Percentiles rank a stretch among this genome's conserved stretches.
Conservation (phyloP, 2,329 filamentous ascomycete genomes). For the Fusarium pseudoanthophilum region DNA sequence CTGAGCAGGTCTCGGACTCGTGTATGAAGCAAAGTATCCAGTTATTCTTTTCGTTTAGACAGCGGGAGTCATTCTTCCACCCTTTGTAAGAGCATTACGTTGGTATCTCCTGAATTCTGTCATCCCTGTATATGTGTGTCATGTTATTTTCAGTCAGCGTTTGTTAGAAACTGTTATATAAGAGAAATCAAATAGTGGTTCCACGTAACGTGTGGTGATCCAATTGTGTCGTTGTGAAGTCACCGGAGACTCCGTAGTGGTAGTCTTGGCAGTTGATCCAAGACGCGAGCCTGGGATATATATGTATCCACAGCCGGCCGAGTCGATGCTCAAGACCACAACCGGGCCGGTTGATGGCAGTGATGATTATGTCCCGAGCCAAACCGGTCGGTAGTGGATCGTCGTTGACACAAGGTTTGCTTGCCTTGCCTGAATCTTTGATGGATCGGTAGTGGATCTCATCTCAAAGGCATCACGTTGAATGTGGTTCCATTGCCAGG, state of each 20-base stretch:
- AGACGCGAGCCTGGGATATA: slow-evolving; percentile 17
- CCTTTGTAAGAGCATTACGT: slow-evolving; percentile 32
- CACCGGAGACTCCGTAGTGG: slow-evolving; percentile 34
- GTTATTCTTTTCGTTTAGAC: slow-evolving; percentile 29
- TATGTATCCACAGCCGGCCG: slow-evolving; percentile 37
- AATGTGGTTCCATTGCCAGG: slow-evolving; percentile 29
- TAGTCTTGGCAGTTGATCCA: slow-evolving; percentile 29
- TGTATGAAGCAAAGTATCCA: slow-evolving; percentile 14
- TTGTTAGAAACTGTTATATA: slow-evolving; percentile 43
- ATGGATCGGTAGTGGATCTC: slow-evolving; percentile 42
- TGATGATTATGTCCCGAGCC: slow-evolving; percentile 9
- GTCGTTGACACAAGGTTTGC: slow-evolving; percentile 47
- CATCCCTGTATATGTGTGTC: slow-evolving; percentile 42
- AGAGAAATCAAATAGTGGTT: slow-evolving; percentile 44
- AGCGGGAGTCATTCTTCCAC: slow-evolving; percentile 24
- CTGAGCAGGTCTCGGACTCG: slow-evolving; percentile 33
- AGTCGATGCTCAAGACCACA: slow-evolving; percentile 1
- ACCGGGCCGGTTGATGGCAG: slow-evolving; percentile 16
- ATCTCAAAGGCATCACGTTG: slow-evolving; percentile 36
- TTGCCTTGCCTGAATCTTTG: slow-evolving; percentile 38
- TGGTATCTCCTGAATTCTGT: neutral
- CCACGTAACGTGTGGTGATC: slow-evolving; percentile 24
- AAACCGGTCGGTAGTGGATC: slow-evolving; percentile 37
- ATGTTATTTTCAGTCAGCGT: slow-evolving; percentile 33
- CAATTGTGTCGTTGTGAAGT: slow-evolving; percentile 24